Base-by-base conservation (phyloP, 1,284 basidiomycete genomes). In the Anthracocystis panici-leucophaei region DNA sequence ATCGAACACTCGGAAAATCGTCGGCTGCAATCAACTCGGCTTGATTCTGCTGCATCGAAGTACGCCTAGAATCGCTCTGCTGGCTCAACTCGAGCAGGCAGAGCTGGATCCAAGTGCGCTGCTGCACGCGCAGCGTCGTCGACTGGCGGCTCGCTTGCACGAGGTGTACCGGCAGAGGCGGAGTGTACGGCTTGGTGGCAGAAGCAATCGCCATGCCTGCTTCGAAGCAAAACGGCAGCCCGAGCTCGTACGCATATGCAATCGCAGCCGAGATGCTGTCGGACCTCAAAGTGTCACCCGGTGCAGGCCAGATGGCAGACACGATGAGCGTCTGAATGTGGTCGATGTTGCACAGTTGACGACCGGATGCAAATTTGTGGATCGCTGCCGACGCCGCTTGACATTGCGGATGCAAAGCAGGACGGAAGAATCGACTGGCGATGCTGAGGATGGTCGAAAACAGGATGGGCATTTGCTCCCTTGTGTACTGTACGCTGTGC, bases 401-500 rank as follows among this genome's bases (percentile, higher is more conserved):
- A 74, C 90, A 91, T 25, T 87, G 86, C 71, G 89, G 89, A 85
- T 91, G 92, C 31, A 89, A 84, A 48, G 90, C 89, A 7, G 90
- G 89, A 65, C 89, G 89, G 87, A 92, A 94, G 80, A 93, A 94
- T 85, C 93, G 93, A 87, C 91, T 91, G 23, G 91, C 91, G n/a
- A 91, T 91, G 89, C 92, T 91, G 80, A 93, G 88, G 57, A 94
- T 88, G 29, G 90, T 89, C 9, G 93, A 92, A 85, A 93, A 94
- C 57, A 94, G 88, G 81, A 94, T 91, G 0, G 91, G 91, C 58
- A 90, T 92, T 69, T 89, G 90, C 23, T 88, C 88, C 75, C 93
- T 91, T 73, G 93, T 90, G 81, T 92, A 93, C 16, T 75, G 71
- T 0, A 81, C 79, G 0, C 85, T 84, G 64, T 86, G 85, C 0